Percentiles rank a stretch among this genome's conserved stretches.
phyloP scores from a whole-genome alignment of 768 basidiomycete genomes.

The Coprinellus micaceus region DNA sequence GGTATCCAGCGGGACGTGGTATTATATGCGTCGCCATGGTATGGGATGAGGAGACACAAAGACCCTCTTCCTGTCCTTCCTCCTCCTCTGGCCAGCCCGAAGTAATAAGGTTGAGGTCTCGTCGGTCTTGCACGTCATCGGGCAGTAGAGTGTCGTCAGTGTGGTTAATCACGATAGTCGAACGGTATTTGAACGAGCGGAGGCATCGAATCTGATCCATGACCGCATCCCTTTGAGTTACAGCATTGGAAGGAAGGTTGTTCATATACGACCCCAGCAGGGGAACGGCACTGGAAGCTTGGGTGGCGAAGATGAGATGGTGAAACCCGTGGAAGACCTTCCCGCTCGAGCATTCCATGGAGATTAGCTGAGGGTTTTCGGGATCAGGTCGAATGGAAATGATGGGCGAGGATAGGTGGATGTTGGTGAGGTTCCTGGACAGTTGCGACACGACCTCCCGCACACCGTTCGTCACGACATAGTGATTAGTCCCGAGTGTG shows the following conservation, averaged over 20 bases:
- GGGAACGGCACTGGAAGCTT: slow-evolving; percentile 59
- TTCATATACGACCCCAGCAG: slow-evolving; percentile 47
- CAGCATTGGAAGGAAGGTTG: slow-evolving; percentile 29
- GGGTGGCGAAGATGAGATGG: slow-evolving; percentile 70
- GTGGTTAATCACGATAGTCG: slow-evolving; percentile 67
- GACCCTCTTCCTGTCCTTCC: slow-evolving; percentile 17
- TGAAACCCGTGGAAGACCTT: slow-evolving; percentile 47
- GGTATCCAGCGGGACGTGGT: slow-evolving; percentile 32
- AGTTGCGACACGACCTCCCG: slow-evolving; percentile 55
- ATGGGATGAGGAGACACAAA: slow-evolving; percentile 44
- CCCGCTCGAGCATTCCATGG: slow-evolving; percentile 34
- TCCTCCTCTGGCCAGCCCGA: slow-evolving; percentile 10
- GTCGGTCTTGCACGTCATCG: slow-evolving; percentile 40
- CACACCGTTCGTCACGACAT: slow-evolving; percentile 57
- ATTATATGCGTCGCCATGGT: slow-evolving; percentile 74
- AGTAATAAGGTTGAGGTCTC: slow-evolving; percentile 63
- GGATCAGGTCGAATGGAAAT: slow-evolving; percentile 39
- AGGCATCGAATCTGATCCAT: slow-evolving; percentile 47
- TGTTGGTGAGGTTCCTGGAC: slow-evolving; percentile 39
- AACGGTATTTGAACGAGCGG: slow-evolving; percentile 48
- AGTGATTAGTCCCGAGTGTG: slow-evolving; percentile 66
- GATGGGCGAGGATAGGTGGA: slow-evolving; percentile 55
- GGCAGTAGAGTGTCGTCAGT: slow-evolving; percentile 61
- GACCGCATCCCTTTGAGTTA: slow-evolving; percentile 27
- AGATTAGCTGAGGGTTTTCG: slow-evolving; percentile 27